phyloP scores from a whole-genome alignment of 108 stramenopile species.

The Skeletonema menzelii region DNA sequence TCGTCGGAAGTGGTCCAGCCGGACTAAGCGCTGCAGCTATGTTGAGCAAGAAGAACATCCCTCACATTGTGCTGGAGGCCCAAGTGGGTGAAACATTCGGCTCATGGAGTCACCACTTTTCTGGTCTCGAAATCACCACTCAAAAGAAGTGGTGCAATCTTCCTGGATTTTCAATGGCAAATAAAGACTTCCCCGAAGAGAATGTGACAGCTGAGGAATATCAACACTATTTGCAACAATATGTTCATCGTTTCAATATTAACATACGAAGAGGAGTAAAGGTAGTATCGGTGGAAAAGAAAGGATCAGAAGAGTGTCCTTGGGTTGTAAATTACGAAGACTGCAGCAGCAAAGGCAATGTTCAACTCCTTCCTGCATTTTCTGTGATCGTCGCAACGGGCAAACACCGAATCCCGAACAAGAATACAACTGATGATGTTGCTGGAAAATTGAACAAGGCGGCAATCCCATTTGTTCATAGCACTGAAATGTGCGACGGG shows the following conservation, averaged over 20 bases:
- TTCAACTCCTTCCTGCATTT: conserved; percentile 26
- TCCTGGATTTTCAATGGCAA: conserved; percentile 41
- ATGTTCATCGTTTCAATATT: conserved; percentile 41
- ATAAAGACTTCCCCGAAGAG: conserved; percentile 40
- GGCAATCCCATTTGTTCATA: conserved; percentile 32
- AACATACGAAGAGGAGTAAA: conserved; percentile 45
- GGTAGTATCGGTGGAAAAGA: conserved; percentile 38
- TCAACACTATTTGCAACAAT: conserved; percentile 45
- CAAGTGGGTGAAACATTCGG: conserved; percentile 37
- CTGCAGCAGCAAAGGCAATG: neutral
- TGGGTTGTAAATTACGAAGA: conserved; percentile 31
- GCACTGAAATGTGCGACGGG: conserved; percentile 32
- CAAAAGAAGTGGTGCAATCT: conserved; percentile 57
- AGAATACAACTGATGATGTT: conserved; percentile 40
- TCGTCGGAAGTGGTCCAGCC: conserved; percentile 52
- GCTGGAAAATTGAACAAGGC: conserved; percentile 16
- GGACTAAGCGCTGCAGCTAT: conserved; percentile 39
- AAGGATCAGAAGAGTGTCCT: conserved; percentile 21
- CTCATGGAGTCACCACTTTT: conserved; percentile 47
- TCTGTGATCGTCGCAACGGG: conserved; percentile 54
- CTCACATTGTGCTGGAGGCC: conserved; percentile 41
- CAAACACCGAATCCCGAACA: conserved; percentile 41
- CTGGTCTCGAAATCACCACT: conserved; percentile 44
- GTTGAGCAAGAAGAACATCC: conserved; percentile 28
- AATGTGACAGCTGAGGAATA: conserved; percentile 43